Percentiles rank a stretch among this genome's conserved stretches.
Conservation (phyloP, 2,329 filamentous ascomycete species). For the Nannizziopsis arthrosporioides region DNA sequence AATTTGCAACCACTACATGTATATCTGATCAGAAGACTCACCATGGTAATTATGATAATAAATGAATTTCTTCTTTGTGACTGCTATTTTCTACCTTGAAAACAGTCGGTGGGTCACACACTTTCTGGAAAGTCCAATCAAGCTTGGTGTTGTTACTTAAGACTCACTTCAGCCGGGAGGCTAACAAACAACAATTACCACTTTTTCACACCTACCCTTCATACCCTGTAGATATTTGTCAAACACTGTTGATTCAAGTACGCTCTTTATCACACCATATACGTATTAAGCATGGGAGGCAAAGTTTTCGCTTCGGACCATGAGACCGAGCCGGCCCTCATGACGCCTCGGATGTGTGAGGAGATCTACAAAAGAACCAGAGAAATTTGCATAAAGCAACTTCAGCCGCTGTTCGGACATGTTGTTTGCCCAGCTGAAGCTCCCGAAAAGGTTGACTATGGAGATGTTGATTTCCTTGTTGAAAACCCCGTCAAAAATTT, state of each 20-base stretch:
- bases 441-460: slow-evolving; percentile 5
- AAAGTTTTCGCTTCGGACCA: slow-evolving; percentile 6
- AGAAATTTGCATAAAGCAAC: slow-evolving; percentile 2
- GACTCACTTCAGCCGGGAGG: background rate
- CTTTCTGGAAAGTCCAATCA: background rate
- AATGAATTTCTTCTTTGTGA: background rate
- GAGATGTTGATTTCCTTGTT: slow-evolving; percentile 4
- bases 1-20: no score
- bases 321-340: background rate
- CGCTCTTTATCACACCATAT: no score
- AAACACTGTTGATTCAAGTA: no score
- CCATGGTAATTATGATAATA: background rate
- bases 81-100: no score
- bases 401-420: slow-evolving; percentile 1
- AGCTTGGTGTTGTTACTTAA: background rate
- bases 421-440: slow-evolving; percentile 5
- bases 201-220: no score
- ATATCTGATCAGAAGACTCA: no score
- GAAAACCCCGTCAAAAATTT: background rate
- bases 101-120: no score
- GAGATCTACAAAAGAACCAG: background rate
- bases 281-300: background rate
- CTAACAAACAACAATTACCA: no score
- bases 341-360: slow-evolving; percentile 6
- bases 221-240: no score